Percentiles rank a stretch among this genome's conserved stretches.
Conservation (phyloP, 805 yeast species). For the Cyberlindnera xylosilytica region DNA sequence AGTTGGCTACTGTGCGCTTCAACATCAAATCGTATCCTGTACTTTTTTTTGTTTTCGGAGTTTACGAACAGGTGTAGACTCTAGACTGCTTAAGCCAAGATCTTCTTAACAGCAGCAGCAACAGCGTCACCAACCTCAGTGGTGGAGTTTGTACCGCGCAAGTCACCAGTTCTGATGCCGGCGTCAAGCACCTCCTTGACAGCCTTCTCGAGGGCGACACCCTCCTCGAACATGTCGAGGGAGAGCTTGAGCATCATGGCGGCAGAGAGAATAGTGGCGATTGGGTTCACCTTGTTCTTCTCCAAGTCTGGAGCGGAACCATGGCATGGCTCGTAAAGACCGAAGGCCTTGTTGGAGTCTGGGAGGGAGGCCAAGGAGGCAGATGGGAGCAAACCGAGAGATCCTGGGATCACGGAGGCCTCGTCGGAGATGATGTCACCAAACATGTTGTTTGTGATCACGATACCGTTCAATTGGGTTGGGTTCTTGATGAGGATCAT, state of each 20-base stretch:
- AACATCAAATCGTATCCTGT: too few relatives aligned
- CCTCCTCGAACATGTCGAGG: conserved; percentile 77
- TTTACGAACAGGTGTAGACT: too few relatives aligned
- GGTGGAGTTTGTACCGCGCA: conserved; percentile 82
- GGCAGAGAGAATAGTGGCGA: conserved; percentile 91
- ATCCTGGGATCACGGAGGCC: conserved; percentile 97
- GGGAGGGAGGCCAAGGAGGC: conserved; percentile 96
- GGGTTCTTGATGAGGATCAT: conserved; percentile 95
- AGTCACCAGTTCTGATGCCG: conserved; percentile 88
- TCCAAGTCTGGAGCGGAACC: conserved; percentile 97
- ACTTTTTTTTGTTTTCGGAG: too few relatives aligned
- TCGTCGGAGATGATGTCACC: conserved; percentile 98
- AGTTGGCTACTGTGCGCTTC: too few relatives aligned
- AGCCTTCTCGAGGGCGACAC: conserved; percentile 84
- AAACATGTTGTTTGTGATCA: conserved; percentile 93
- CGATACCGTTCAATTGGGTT: conserved; percentile 85
- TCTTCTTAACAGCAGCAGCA: conserved; percentile 63
- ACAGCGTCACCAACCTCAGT: conserved; percentile 93
- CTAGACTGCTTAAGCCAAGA: conserved; percentile 38
- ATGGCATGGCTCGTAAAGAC: conserved; percentile 97
- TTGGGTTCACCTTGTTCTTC: conserved; percentile 85
- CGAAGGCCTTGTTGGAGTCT: conserved; percentile 90
- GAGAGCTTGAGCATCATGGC: conserved; percentile 97
- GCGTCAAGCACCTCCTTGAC: conserved; percentile 77
- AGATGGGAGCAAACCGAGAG: conserved; percentile 92